Conservation (phyloP, 2,329 filamentous ascomycete genomes). For the Clonostachys chloroleuca region DNA sequence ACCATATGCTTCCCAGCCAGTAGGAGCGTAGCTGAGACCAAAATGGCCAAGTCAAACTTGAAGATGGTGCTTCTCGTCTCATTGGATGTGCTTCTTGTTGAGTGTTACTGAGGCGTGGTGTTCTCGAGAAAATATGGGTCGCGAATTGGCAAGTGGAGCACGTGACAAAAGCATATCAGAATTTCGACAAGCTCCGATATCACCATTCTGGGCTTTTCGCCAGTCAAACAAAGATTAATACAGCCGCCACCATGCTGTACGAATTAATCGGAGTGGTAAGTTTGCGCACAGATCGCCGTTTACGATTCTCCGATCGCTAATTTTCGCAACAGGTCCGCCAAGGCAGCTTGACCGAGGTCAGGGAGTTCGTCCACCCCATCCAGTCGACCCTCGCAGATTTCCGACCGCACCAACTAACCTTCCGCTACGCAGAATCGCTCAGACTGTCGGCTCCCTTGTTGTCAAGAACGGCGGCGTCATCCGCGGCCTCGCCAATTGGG, state of each 20-base stretch:
- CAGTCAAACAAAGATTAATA: conserved; percentile 10
- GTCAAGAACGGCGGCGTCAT: conserved; percentile 83
- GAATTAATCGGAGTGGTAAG: conserved; percentile 93
- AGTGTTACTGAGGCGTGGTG: no score
- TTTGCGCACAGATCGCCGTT: conserved; percentile 7
- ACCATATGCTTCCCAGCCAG: no score
- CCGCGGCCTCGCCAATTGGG: conserved; percentile 93
- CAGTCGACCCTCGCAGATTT: neutral
- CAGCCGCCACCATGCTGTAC: conserved; percentile 73
- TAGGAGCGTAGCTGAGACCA: no score
- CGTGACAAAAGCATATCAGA: no score
- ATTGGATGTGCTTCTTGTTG: no score
- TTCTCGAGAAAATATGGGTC: no score
- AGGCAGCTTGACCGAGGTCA: conserved; percentile 84
- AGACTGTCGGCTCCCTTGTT: conserved; percentile 77
- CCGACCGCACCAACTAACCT: conserved; percentile 3
- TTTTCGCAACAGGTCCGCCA: conserved; percentile 73
- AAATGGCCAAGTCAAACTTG: no score
- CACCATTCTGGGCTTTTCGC: no score
- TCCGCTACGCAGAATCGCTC: conserved; percentile 65
- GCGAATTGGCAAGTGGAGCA: no score
- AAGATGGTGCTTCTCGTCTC: no score
- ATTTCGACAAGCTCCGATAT: no score
- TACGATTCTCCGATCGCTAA: neutral
- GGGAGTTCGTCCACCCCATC: conserved; percentile 63